Evolutionary conservation across 805 yeast genomes (phyloP).

Genomic region (Candida taoyuanica): DNA sequence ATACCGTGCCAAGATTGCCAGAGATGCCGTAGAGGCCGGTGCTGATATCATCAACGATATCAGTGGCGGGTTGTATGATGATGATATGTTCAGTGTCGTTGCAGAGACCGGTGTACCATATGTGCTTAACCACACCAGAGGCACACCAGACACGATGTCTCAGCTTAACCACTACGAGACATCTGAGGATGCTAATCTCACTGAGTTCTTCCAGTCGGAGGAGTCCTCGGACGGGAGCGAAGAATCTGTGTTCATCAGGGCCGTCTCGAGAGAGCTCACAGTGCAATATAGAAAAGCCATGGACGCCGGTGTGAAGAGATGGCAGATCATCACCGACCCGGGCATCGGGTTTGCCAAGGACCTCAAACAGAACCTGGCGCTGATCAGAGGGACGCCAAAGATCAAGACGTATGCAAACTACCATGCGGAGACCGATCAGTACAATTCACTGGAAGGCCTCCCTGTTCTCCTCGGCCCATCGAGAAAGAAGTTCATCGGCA

Average conservation of each 20-base stretch:
- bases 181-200: constrained; percentile 32
- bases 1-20: constrained; percentile 72
- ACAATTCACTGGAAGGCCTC: constrained; percentile 30
- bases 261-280: constrained; percentile 63
- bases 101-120: constrained; percentile 71
- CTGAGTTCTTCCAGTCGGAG: constrained; percentile 30
- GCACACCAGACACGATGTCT: constrained; percentile 72
- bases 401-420: constrained; percentile 46
- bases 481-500: constrained; percentile 82
- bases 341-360: constrained; percentile 96
- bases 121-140: constrained; percentile 80
- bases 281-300: constrained; percentile 52
- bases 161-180: constrained; percentile 48
- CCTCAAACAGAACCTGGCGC: constrained; percentile 58
- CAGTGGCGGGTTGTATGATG: constrained; percentile 73
- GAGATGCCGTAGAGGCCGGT: constrained; percentile 62
- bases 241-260: constrained; percentile 40
- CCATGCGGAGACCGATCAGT: constrained; percentile 21
- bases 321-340: constrained; percentile 93
- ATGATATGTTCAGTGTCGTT: constrained; percentile 60
- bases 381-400: constrained; percentile 47
- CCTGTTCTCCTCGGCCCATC: constrained; percentile 85
- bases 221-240: constrained; percentile 26
- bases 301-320: constrained; percentile 62
- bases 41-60: constrained; percentile 93